Conservation (phyloP, 169 alveolate species). For the Cryptosporidium parvum region DNA sequence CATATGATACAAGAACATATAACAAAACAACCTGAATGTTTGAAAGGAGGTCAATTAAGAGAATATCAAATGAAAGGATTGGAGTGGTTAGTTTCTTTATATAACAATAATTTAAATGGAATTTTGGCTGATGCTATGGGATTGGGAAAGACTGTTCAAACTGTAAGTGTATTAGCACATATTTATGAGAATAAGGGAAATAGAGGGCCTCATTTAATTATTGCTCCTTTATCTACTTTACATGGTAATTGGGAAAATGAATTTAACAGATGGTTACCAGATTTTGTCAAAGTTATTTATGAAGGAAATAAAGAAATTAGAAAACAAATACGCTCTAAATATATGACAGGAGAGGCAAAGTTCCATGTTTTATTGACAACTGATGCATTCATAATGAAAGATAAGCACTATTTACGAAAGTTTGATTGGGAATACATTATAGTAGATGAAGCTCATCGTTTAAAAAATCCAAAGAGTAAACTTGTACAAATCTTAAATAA, state of each 20-base stretch:
- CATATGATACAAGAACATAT: conserved; percentile 92
- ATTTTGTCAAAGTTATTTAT: conserved; percentile 88
- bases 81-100: conserved; percentile 94
- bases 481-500: conserved; percentile 82
- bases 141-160: conserved; percentile 94
- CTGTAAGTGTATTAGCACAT: conserved; percentile 91
- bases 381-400: conserved; percentile 80
- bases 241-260: conserved; percentile 95
- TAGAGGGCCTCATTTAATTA: conserved; percentile 94
- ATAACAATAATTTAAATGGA: conserved; percentile 95
- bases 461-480: conserved; percentile 94
- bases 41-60: conserved; percentile 90
- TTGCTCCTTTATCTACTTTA: conserved; percentile 95
- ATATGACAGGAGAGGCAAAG: conserved; percentile 77
- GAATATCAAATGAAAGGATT: conserved; percentile 93
- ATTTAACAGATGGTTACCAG: conserved; percentile 95
- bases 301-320: conserved; percentile 80
- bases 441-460: conserved; percentile 96
- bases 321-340: conserved; percentile 77
- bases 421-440: conserved; percentile 94
- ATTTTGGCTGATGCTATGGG: conserved; percentile 97
- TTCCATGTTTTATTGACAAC: conserved; percentile 81
- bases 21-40: conserved; percentile 88
- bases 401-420: conserved; percentile 84
- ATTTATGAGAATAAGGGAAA: conserved; percentile 89